Conservation (phyloP, 1,139 yeast genomes). For the Magnusiomyces tetraspermus region DNA sequence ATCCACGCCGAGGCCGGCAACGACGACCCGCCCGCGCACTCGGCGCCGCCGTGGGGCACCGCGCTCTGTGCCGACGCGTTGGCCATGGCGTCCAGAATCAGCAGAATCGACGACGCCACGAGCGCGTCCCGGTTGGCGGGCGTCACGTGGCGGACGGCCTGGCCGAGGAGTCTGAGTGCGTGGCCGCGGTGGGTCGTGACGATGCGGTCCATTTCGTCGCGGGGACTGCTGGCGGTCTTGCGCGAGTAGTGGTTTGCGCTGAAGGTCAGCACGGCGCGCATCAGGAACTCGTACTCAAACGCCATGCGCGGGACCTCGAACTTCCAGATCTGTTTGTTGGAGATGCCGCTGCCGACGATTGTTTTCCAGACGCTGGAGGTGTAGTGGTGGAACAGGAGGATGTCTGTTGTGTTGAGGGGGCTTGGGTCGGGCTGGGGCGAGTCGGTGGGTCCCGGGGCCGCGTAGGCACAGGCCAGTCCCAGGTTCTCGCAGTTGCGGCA, state of each 20-base stretch:
- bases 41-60: no score
- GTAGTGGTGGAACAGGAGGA: constrained; percentile 78
- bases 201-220: constrained; percentile 44
- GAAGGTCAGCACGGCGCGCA: constrained; percentile 89
- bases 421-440: constrained; percentile 20
- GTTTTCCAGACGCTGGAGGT: constrained; percentile 78
- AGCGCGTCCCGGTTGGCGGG: constrained; percentile 84
- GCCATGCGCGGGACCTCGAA: constrained; percentile 81
- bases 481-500: constrained; percentile 73
- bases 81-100: constrained; percentile 89
- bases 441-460: constrained; percentile 13
- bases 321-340: constrained; percentile 80
- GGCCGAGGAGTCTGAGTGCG: constrained; percentile 68
- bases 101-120: constrained; percentile 80
- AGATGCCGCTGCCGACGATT: constrained; percentile 82
- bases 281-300: constrained; percentile 76
- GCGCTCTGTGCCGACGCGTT: constrained; percentile 75
- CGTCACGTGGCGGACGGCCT: constrained; percentile 75
- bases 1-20: constrained; percentile 94
- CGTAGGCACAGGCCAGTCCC: constrained; percentile 54
- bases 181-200: constrained; percentile 84
- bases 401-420: constrained; percentile 60
- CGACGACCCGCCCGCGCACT: constrained; percentile 33
- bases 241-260: constrained; percentile 85
- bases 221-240: constrained; percentile 35